phyloP scores from a whole-genome alignment of 169 alveolate species.

The Theileria orientalis region DNA sequence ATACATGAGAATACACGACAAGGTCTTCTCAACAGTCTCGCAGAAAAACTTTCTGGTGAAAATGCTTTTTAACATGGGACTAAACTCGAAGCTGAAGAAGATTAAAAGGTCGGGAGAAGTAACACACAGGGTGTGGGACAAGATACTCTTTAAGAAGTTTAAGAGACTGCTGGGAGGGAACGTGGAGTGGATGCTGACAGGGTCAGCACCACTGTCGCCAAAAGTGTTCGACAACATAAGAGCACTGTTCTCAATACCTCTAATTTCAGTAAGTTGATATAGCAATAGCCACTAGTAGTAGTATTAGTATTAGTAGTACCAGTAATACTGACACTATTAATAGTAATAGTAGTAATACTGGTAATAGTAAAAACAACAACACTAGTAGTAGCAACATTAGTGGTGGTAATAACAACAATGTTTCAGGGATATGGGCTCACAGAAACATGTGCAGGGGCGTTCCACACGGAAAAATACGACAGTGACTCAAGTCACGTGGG shows the following conservation, averaged over 20 bases:
- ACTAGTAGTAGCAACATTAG: background rate
- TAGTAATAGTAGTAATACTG: too few species aligned
- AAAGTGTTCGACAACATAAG: conserved; percentile 62
- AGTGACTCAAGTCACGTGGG: conserved; percentile 83
- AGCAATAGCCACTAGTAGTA: background rate
- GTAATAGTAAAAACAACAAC: background rate
- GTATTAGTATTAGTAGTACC: background rate
- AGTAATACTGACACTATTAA: too few species aligned
- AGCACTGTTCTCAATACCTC: conserved; percentile 66
- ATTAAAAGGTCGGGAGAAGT: conserved; percentile 40
- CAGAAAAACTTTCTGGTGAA: conserved; percentile 59
- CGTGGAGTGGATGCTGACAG: conserved; percentile 76
- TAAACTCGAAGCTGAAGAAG: conserved; percentile 44
- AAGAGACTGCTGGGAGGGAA: conserved; percentile 68
- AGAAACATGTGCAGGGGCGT: conserved; percentile 60
- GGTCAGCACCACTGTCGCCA: conserved; percentile 76
- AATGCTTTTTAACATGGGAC: conserved; percentile 64
- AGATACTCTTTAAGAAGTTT: conserved; percentile 63
- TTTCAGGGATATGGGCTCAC: conserved; percentile 57
- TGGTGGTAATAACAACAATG: background rate
- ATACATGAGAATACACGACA: conserved; percentile 73
- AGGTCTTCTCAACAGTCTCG: conserved; percentile 65
- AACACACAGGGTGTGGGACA: conserved; percentile 62
- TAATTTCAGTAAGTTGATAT: conserved; percentile 60
- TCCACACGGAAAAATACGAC: conserved; percentile 66